phyloP scores from a whole-genome alignment of 805 yeast genomes.

The Jamesozyma lodderae region DNA sequence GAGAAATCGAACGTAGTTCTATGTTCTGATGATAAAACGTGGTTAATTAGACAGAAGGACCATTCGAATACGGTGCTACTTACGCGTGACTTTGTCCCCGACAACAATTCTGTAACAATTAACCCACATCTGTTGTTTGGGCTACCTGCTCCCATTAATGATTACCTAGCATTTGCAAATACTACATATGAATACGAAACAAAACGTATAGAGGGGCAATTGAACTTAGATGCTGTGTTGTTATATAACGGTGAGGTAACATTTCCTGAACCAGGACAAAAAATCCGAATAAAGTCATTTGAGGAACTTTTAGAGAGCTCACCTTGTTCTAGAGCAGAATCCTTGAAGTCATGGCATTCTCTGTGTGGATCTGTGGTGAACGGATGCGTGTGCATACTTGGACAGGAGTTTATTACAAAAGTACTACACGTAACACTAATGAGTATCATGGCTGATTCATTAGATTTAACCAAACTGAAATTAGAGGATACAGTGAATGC shows the following conservation, averaged over 20 bases:
- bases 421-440: constrained; percentile 31
- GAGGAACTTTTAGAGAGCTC: constrained; percentile 35
- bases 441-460: constrained; percentile 32
- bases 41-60: constrained; percentile 63
- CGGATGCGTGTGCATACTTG: constrained; percentile 34
- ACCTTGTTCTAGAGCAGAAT: constrained; percentile 49
- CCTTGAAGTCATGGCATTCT: constrained; percentile 42
- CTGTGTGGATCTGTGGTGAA: constrained; percentile 48
- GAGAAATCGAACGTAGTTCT: constrained; percentile 42
- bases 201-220: constrained; percentile 24
- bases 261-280: constrained; percentile 7
- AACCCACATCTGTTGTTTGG: constrained; percentile 25
- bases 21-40: constrained; percentile 52
- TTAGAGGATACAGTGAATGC: constrained; percentile 26
- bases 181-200: constrained; percentile 33
- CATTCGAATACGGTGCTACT: constrained; percentile 80
- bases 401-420: constrained; percentile 28
- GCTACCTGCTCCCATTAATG: constrained; percentile 28
- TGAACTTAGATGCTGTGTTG: constrained; percentile 30
- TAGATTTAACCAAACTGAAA: constrained; percentile 24
- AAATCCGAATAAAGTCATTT: constrained; percentile 17
- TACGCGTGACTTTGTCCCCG: constrained; percentile 28
- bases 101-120: constrained; percentile 6
- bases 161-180: constrained; percentile 22
- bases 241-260: constrained; percentile 30